phyloP scores from a whole-genome alignment of 176 grass and related monocot species.

The Ensete ventricosum region DNA sequence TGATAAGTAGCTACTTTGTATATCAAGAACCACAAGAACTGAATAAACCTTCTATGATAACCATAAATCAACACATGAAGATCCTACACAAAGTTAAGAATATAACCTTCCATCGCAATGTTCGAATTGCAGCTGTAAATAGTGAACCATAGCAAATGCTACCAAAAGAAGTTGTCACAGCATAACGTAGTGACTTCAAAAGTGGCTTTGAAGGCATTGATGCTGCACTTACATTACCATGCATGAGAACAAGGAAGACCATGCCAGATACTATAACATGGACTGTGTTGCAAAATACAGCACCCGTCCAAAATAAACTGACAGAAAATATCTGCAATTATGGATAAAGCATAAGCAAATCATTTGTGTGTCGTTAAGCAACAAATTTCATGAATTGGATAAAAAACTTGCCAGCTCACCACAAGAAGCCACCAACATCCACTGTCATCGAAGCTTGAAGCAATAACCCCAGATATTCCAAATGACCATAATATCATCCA shows the following conservation, averaged over 20 bases:
- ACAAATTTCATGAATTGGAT: constrained; percentile 16
- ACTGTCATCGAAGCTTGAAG: constrained; percentile 60
- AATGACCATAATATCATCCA: constrained; percentile 97
- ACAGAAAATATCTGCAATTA: constrained; percentile 69
- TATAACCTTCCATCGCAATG: constrained; percentile 84
- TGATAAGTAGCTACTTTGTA: background rate
- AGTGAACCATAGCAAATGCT: constrained; percentile 99
- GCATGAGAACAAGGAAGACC: constrained; percentile 95
- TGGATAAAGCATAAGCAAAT: background rate
- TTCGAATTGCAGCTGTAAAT: constrained; percentile 94
- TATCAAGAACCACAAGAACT: background rate
- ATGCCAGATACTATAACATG: constrained; percentile 97
- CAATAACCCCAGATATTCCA: constrained; percentile 73
- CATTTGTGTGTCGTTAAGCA: background rate
- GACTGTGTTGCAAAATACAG: constrained; percentile 90
- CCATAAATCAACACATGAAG: constrained; percentile 5
- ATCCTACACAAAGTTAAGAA: background rate
- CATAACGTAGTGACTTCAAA: constrained; percentile 62
- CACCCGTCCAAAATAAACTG: constrained; percentile 97
- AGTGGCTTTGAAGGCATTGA: constrained; percentile 88
- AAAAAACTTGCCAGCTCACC: constrained; percentile 93
- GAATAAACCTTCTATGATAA: background rate
- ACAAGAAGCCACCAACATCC: constrained; percentile 98
- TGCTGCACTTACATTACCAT: constrained; percentile 52
- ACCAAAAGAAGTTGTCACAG: constrained; percentile 86